phyloP scores from a whole-genome alignment of 2,329 filamentous ascomycete species.

The Talaromyces sp. region DNA sequence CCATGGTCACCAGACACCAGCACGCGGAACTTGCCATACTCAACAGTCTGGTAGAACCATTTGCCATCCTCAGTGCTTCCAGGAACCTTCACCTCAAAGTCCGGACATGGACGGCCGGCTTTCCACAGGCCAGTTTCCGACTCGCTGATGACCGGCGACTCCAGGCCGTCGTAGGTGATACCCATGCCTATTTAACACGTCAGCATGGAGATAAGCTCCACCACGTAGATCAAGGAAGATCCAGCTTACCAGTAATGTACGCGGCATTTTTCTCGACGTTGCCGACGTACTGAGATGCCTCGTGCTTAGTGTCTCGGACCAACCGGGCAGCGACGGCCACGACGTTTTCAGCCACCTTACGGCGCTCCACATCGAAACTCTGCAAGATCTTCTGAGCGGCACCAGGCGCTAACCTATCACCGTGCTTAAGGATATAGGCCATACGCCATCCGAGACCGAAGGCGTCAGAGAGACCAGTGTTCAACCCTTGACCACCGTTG shows the following conservation, averaged over 20 bases:
- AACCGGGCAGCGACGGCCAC: conserved; percentile 3
- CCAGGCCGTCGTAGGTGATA: background rate
- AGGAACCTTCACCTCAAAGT: background rate
- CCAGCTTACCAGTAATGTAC: conserved; percentile 4
- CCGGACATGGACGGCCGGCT: background rate
- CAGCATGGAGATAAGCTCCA: background rate
- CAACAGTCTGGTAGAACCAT: background rate
- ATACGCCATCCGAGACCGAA: conserved; percentile 4
- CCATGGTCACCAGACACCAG: background rate
- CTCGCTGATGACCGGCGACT: background rate
- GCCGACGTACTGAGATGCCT: conserved; percentile 3
- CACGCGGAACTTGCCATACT: background rate
- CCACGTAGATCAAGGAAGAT: background rate
- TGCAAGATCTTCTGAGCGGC: background rate
- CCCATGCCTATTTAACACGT: background rate
- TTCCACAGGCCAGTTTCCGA: background rate
- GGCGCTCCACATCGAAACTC: conserved; percentile 5
- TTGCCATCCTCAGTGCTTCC: background rate
- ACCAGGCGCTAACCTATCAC: background rate
- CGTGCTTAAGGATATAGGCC: background rate
- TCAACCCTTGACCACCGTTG: conserved; percentile 7
- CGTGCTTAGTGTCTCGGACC: conserved; percentile 1
- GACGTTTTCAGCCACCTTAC: conserved; percentile 4
- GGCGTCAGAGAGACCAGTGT: conserved; percentile 8
- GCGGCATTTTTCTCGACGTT: conserved; percentile 8